A percentile compares a stretch with the other conserved stretches of the same genome.
phyloP scores from a whole-genome alignment of 768 basidiomycete genomes.

The Boletellus emodensis region DNA sequence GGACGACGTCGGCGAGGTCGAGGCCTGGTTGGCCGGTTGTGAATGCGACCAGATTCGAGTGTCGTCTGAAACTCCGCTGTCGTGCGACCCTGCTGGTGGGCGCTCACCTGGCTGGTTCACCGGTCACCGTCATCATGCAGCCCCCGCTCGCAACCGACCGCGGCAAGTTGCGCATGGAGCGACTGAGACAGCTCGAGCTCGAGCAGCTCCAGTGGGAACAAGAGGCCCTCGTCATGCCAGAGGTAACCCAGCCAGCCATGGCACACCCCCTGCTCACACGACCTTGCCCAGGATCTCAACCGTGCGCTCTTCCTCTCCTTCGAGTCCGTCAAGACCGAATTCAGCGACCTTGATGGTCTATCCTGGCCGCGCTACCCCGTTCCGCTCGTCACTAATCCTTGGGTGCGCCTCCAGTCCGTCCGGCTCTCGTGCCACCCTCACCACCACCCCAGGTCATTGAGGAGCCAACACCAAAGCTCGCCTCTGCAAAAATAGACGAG shows the following conservation, averaged over 20 bases:
- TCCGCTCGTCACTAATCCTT: constrained; percentile 23
- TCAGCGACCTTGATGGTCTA: constrained; percentile 57
- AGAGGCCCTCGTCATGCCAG: constrained; percentile 55
- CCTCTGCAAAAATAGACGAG: constrained; percentile 18
- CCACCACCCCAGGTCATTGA: constrained; percentile 16
- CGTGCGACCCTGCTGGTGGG: background rate
- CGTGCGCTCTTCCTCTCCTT: constrained; percentile 40
- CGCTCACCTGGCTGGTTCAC: constrained; percentile 4
- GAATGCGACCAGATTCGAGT: no score
- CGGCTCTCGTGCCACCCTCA: background rate
- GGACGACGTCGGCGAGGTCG: no score
- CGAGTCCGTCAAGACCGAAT: constrained; percentile 54
- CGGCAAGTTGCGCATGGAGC: constrained; percentile 44
- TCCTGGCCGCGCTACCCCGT: constrained; percentile 44
- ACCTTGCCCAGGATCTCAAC: constrained; percentile 26
- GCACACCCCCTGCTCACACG: constrained; percentile 5
- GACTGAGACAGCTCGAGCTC: constrained; percentile 46
- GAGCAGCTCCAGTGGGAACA: constrained; percentile 53
- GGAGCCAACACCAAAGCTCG: constrained; percentile 29
- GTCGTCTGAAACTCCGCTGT: constrained; percentile 11
- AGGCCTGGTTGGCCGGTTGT: no score
- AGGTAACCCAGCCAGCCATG: constrained; percentile 33
- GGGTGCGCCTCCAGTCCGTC: constrained; percentile 16
- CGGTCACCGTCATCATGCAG: constrained; percentile 14
- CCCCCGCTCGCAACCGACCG: constrained; percentile 35